Base-by-base conservation (phyloP, 140 eudicot species). In the Anethum foeniculum region DNA sequence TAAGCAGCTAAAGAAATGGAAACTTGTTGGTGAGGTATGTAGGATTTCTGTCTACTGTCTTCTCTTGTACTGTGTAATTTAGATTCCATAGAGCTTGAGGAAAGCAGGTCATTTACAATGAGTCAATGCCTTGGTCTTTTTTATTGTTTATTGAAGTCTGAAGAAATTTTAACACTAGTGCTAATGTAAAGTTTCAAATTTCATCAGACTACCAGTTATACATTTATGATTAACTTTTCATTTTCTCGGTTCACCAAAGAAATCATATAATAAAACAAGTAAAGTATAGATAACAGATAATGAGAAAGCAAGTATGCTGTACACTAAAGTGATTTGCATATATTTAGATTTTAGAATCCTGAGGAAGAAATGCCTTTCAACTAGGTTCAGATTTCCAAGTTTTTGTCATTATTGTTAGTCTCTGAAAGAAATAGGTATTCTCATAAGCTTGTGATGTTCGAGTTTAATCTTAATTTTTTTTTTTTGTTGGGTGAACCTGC, bases 1-100 rank as follows among this genome's bases (percentile, higher is more conserved):
- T 80, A 96, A 93, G 82, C 97, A 96, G 87, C 94, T 91, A 75
- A 96, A 93, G 90, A 96, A 91, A 85, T 96, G 99, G 99, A 93
- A 91, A 83, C 87, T 93, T 85, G 98, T 96, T 88, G 85, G 97
- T 69, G 99, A 96, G 99, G 99, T 96, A 90, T 73, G 73, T 38
- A 47, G 15, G 44, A 44, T 13, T 65, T 44, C 27, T 28, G 11
- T 80, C 11, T 76, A 38, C 78, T 19, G 44, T 84, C 19, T 14
- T 47, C 11, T 46, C 23, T 75, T 21, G 18, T 47, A 47, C 54
- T 13, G 23, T 5, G 34, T 25, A 74, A 25, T 74, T 46, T 21
- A n/a, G 44, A 13, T 28, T 48, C 15, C 64, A 48, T 34, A 13
- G 41, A 47, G 30, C 27, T 46, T 75, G 1, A 46, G 39, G 38